Base-by-base conservation (phyloP, 768 basidiomycete species). In the Boletus patriciae region DNA sequence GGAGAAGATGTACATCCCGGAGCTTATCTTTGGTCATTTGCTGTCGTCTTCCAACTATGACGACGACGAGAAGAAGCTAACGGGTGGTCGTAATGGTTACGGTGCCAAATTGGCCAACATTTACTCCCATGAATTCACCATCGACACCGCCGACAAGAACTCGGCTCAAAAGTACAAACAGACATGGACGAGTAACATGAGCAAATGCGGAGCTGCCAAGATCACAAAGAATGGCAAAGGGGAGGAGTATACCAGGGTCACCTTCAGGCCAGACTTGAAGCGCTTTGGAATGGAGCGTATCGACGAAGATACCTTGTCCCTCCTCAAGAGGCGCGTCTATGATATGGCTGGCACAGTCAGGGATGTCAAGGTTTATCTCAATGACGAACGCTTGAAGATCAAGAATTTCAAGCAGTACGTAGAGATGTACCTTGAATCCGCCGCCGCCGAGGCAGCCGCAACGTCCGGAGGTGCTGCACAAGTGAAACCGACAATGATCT, bases 41-140 rank as follows among this genome's bases (percentile, higher is more conserved):
- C 80, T 98, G 23, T 91, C 96, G 2, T 92, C 89, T 12, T 96
- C 94, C 44, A 98, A 98, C 78, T 98, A 96, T 67, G 96, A 99
- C 72, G 97, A 99, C 65, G 90, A 94, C 72, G 95, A 99, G 77
- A 97, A 94, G 82, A 98, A 97, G 75, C 82, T 98, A 47, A 98
- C 94, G 0, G 97, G 97, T 74, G 97, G 97, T 72, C 86, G 97
- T 67, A 99, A 99, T 66, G 97, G 97, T 67, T 98, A 93, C 67
- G 97, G 97, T 65, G 97, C 97, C 50, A 99, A 99, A 71, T 82
- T 99, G 41, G 90, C 97, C 51, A 98, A 99, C 75, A 97, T 98
- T 62, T 99, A 98, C 77, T 99, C 97, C 3, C 87, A 83, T 60
- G 90, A 96, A 70, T 99, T 99, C 74, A 93, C 87, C 11, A 81